Evolutionary conservation across 257 asterid genomes (phyloP).

Genomic region (Catharanthus roseus): DNA sequence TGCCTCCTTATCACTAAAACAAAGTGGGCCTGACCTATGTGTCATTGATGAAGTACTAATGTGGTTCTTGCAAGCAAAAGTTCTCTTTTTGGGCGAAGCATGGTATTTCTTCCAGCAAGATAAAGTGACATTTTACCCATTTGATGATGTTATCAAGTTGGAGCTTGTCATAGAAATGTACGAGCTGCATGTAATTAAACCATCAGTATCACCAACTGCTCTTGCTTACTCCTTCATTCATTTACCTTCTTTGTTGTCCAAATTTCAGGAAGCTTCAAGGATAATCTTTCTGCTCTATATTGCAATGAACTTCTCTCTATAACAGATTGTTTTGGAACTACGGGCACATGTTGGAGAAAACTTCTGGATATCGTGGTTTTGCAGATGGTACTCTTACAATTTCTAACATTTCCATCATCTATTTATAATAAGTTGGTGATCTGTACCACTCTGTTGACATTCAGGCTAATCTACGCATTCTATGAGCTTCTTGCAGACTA

Average conservation of each 20-base stretch:
- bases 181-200: background rate
- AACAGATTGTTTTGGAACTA: background rate
- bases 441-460: background rate
- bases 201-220: background rate
- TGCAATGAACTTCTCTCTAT: background rate
- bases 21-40: background rate
- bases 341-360: background rate
- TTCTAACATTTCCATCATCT: too few species aligned
- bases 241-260: background rate
- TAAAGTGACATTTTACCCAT: background rate
- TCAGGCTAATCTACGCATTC: background rate
- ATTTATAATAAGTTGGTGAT: too few species aligned
- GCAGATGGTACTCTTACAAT: background rate
- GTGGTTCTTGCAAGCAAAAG: background rate
- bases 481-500: constrained; percentile 1
- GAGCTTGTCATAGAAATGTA: background rate
- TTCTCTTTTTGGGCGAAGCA: background rate
- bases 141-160: background rate
- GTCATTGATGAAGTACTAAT: background rate
- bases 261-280: background rate
- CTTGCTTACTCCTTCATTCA: background rate
- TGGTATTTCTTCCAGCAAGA: background rate
- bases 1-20: background rate
- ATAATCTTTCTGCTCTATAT: background rate
- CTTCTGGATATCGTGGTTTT: background rate